Conservation (phyloP, 371 early-diverging fungal genomes). For the Mucor racemosus region DNA sequence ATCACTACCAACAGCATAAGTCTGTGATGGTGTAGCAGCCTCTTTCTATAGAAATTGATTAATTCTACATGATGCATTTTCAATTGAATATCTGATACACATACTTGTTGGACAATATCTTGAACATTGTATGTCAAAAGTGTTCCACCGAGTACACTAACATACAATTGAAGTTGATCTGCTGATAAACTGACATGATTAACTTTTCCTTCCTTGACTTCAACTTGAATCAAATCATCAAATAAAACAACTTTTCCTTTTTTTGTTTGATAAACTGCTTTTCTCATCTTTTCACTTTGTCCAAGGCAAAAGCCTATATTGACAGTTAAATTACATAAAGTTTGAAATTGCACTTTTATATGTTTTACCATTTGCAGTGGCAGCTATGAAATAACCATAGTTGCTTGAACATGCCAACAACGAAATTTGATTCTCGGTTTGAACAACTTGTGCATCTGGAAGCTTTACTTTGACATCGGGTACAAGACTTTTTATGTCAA, state of each 20-base stretch:
- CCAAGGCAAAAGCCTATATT: slow-evolving; percentile 44
- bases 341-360: too few species aligned
- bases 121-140: slow-evolving; percentile 39
- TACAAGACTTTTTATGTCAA: slow-evolving; percentile 42
- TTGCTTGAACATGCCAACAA: slow-evolving; percentile 44
- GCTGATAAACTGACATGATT: slow-evolving; percentile 38
- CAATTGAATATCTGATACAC: not conserved
- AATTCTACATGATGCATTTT: too few species aligned
- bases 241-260: slow-evolving; percentile 27
- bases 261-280: slow-evolving; percentile 23
- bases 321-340: not conserved
- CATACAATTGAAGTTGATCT: slow-evolving; percentile 37
- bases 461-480: slow-evolving; percentile 46
- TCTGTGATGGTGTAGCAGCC: slow-evolving; percentile 25
- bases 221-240: slow-evolving; percentile 14
- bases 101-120: slow-evolving; percentile 41
- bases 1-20: slow-evolving; percentile 21
- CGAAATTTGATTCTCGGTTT: slow-evolving; percentile 22
- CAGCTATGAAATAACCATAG: slow-evolving; percentile 51
- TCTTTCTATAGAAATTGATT: not conserved
- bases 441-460: slow-evolving; percentile 29
- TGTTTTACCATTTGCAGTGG: slow-evolving; percentile 26
- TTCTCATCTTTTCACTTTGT: slow-evolving; percentile 30
- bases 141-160: slow-evolving; percentile 30
- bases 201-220: slow-evolving; percentile 29